Evolutionary conservation across 2,329 filamentous ascomycete genomes (phyloP), one percentile per base, ranked within the genome.

Genomic region (Colletotrichum tanaceti): DNA sequence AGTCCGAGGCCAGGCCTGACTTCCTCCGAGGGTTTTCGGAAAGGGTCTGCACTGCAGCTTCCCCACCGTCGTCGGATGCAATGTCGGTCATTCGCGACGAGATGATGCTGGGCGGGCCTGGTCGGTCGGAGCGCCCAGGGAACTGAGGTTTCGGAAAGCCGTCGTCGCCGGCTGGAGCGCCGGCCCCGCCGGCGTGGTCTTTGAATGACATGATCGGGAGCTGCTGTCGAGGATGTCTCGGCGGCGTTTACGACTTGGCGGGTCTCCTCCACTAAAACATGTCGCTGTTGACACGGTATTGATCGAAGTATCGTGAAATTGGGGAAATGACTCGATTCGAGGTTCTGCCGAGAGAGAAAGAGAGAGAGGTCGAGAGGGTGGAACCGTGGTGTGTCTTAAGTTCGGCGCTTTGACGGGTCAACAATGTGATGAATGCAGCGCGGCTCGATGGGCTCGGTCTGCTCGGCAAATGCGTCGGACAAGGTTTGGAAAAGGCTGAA

Each of bases 31-130:
- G 61, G 54, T 61, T 69, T 18, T 57, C 68, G 22, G 75, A n/a
- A 70, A 80, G 76, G 65, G 78, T 79, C 68, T 77, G 72, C 50
- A 75, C 73, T 41, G 81, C 80, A 46, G 75, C 74, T 18, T 83
- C 81, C 50, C 80, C 82, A 22, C 85, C 86, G 72, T 89, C 86
- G 61, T 89, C 85, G 22, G 85, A 87, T 32, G 81, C 84, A 68
- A 89, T 86, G 70, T 90, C 87, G 39, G 90, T 93, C 86, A 93
- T 90, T 70, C 89, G 88, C 66, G 90, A 92, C 35, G 91, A 93
- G 61, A 92, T 90, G 66, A 91, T 85, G 71, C 90, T 91, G 54
- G 88, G 84, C 24, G 87, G 84, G 39, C 87, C 85, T 67, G 82
- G 77, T 50, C 79, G 75, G 49, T 82, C 77, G 75, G 79, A 79